Evolutionary conservation across 1,139 yeast genomes (phyloP), one percentile per base, ranked within the genome.

Genomic region (Sporopachydermia cereana): DNA sequence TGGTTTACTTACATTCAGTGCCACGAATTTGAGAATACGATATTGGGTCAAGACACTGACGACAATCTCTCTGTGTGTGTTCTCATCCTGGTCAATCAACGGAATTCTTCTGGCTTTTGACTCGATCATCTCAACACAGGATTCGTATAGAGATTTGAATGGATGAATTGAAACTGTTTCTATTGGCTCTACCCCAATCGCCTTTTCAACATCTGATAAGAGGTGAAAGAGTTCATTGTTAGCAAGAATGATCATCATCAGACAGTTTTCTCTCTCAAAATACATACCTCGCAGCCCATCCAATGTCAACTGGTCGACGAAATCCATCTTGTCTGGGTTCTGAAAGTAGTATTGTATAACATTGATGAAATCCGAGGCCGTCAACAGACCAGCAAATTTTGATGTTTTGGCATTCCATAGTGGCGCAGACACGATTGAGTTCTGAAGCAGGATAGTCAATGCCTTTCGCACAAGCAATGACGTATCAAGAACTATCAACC

Each of bases 11-110:
- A 53, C 56, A 62, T 93, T 91, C 62, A 91, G 74, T 3, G 97
- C 93, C 30, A 93, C 96, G 58, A 93, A 93, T 63, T 93, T 91
- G 57, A 93, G 72, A 48, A 93, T 91, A 60, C 99, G 79, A 66
- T 93, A 93, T 66, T 93, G 98, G 1, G 99, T 93, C 57, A 93
- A 73, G 44, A 93, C 98, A 47, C 91, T 79, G 4, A 89, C 96
- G 24, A 93, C 96, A 55, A 91, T 88, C 60, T 91, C 97, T 56
- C 96, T 72, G 55, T 84, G 85, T 0, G 95, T 85, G 55, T 83
- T 88, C 57, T 88, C 95, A 62, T 93, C 97, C 58, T 82, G 83
- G 60, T 93, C 98, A 54, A 93, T 85, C 51, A 93, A 69, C 1
- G 99, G 97, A 50, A 93, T 85, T 64, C 98, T 77, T 61, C 97